Base-by-base conservation (phyloP, 192 early-diverging fungal species). In the Coemansia sp. region DNA sequence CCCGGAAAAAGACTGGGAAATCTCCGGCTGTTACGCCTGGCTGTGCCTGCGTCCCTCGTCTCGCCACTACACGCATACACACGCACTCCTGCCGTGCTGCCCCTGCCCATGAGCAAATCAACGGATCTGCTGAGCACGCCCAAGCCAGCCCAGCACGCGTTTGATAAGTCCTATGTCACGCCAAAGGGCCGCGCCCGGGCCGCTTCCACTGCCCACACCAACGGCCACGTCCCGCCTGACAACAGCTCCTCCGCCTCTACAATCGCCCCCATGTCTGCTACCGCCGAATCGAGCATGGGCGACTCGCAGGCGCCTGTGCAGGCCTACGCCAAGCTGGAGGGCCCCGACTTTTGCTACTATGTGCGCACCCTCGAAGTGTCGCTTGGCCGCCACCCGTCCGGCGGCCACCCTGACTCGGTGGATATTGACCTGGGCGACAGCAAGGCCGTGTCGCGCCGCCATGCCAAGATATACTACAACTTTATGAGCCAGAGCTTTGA, bases 301-400 rank as follows among this genome's bases (percentile, higher is more conserved):
- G 60, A 68, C 36, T 19, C 57, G 5, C 53, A 58, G 38, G 67
- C 70, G 0, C 84, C 86, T 0, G 84, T 94, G 11, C 88, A 89
- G 60, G 89, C 89, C 0, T 94, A 90, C 56, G 91, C 91, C 16
- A 94, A 94, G 67, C 79, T 94, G 13, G 87, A 90, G 55, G 86
- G 90, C 23, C 78, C 85, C 16, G 81, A 83, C 18, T 82, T 90
- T 42, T 86, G 84, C 62, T 92, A 91, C 67, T 91, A 87, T 47
- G 84, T 95, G 39, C 78, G 83, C 35, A 87, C 86, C 10, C 69
- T 91, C 7, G 81, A 85, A 45, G 83, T 91, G 3, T 78, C 80
- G 7, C 56, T 95, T 21, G 92, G 92, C 10, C 78, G 92, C 12
- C 78, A 82, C 48, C 74, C 80, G 13, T 76, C 73, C 1, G 54